Evolutionary conservation across 1,139 yeast species (phyloP).

Genomic region (Scheffersomyces parashehatae): DNA sequence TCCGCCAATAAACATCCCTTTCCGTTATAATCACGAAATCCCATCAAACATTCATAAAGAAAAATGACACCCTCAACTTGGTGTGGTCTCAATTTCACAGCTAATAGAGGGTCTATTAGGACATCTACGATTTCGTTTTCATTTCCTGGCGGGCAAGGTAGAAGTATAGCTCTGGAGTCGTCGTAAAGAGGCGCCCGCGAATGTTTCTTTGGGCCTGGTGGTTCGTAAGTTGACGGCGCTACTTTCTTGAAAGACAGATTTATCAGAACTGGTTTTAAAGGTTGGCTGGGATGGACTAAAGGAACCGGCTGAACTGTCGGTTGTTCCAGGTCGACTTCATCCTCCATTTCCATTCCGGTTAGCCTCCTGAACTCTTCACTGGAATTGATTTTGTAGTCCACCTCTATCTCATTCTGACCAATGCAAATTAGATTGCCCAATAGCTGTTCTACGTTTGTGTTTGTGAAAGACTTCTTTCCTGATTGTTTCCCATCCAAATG

Average conservation of each 20-base stretch:
- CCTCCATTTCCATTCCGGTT: slow-evolving; percentile 8
- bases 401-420: slow-evolving; percentile 30
- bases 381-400: slow-evolving; percentile 27
- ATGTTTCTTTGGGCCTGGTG: neutral
- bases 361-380: slow-evolving; percentile 40
- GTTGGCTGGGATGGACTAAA: neutral
- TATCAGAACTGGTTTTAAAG: neutral
- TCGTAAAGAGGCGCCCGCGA: neutral
- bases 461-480: slow-evolving; percentile 8
- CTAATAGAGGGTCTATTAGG: slow-evolving; percentile 67
- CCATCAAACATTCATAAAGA: slow-evolving; percentile 80
- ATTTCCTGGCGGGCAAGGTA: slow-evolving; percentile 5
- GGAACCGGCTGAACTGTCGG: neutral
- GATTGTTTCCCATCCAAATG: slow-evolving; percentile 12
- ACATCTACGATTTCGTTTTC: slow-evolving; percentile 46
- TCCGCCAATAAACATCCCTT: slow-evolving; percentile 87
- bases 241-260: slow-evolving; percentile 2
- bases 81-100: slow-evolving; percentile 67
- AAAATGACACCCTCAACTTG: slow-evolving; percentile 83
- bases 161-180: neutral
- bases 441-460: slow-evolving; percentile 5
- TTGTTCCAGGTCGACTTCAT: slow-evolving; percentile 1
- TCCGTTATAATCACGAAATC: slow-evolving; percentile 48
- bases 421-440: slow-evolving; percentile 17
- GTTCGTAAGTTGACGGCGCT: neutral